Percentiles rank a stretch among this genome's conserved stretches.
Evolutionary conservation across 768 basidiomycete species (phyloP).

Genomic region (Boletus rubescentipes): DNA sequence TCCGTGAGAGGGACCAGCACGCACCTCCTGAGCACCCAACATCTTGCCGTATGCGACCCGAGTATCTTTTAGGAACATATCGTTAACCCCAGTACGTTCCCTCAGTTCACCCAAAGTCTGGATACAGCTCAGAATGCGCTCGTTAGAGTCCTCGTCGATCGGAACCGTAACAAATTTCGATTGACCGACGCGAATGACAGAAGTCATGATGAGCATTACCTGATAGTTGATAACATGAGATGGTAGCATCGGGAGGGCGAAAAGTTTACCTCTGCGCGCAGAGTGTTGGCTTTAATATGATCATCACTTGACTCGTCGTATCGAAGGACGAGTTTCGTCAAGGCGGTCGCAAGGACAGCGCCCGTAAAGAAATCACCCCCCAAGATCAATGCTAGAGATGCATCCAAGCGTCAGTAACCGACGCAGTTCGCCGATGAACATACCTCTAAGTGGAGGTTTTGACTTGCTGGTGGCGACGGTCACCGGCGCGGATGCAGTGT

Average conservation of each 20-base stretch:
- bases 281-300: conserved; percentile 57
- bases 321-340: conserved; percentile 90
- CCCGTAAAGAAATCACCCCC: conserved; percentile 98
- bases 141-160: conserved; percentile 98
- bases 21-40: conserved; percentile 91
- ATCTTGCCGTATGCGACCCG: conserved; percentile 92
- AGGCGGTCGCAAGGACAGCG: conserved; percentile 80
- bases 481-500: conserved; percentile 59
- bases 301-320: conserved; percentile 54
- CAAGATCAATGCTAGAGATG: conserved; percentile 67
- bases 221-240: conserved; percentile 26
- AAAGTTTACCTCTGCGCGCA: conserved; percentile 75
- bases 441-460: conserved; percentile 88
- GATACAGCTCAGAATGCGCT: conserved; percentile 95
- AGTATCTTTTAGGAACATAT: conserved; percentile 82
- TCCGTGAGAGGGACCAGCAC: conserved; percentile 8
- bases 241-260: not conserved
- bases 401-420: not conserved
- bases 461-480: conserved; percentile 80
- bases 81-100: conserved; percentile 53
- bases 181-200: conserved; percentile 94
- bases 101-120: conserved; percentile 85
- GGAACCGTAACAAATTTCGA: conserved; percentile 90
- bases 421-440: conserved; percentile 13
- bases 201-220: conserved; percentile 98